These are phyloP conservation scores for Avena eriantha DNA, from an alignment of 176 grass and related monocot genomes.

Conservation along the genomic window DNA sequence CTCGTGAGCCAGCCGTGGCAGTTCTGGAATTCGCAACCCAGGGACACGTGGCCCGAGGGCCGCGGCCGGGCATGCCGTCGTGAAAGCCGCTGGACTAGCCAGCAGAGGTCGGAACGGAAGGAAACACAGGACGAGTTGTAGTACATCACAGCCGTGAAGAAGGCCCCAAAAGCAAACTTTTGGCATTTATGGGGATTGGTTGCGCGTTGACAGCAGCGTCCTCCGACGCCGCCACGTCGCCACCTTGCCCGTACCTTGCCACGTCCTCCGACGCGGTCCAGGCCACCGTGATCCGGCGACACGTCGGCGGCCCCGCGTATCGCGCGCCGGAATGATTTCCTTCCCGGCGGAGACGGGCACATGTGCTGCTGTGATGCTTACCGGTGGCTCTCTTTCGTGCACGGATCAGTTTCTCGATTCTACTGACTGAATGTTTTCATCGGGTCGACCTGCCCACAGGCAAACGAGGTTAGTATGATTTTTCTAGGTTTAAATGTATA, in stretches of 20 bases:
- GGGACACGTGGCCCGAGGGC: no score
- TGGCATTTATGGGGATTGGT: conserved; percentile 45
- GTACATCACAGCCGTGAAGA: neutral
- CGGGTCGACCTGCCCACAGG: no score
- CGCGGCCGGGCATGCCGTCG: neutral
- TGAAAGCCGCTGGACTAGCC: neutral
- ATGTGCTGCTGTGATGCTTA: neutral
- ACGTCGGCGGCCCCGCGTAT: conserved; percentile 17
- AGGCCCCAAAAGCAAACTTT: neutral
- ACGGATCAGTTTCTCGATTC: neutral
- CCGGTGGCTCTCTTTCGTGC: neutral
- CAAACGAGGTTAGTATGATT: no score
- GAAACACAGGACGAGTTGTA: neutral
- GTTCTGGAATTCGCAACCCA: no score
- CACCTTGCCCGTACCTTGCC: neutral
- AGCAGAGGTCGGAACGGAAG: neutral
- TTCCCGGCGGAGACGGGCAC: neutral
- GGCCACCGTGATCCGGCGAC: neutral
- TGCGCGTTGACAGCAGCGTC: conserved; percentile 36
- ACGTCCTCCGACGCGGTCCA: no score
- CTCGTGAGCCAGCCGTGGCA: neutral
- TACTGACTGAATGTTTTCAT: no score
- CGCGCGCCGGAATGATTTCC: neutral
- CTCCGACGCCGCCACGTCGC: conserved; percentile 19
- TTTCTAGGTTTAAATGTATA: no score